phyloP scores from a whole-genome alignment of 208 protist genomes.

The Leishmania lainsoni region DNA sequence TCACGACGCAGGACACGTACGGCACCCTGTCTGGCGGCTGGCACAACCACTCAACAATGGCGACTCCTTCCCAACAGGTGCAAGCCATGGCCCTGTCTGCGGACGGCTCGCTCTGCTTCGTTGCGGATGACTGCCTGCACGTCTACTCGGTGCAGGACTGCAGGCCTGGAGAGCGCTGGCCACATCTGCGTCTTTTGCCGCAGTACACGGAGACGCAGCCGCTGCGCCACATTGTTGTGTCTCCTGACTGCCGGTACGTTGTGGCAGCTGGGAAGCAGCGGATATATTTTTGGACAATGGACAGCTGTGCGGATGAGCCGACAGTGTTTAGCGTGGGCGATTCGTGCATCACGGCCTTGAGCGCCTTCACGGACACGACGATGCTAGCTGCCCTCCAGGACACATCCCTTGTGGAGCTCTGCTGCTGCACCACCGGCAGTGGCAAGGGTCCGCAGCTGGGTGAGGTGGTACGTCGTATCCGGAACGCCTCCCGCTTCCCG shows the following conservation, averaged over 20 bases:
- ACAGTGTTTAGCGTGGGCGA: constrained; percentile 16
- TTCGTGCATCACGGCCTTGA: constrained; percentile 54
- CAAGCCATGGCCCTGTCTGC: constrained; percentile 52
- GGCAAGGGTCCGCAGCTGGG: constrained; percentile 7
- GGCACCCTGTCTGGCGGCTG: constrained; percentile 50
- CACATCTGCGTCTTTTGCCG: constrained; percentile 50
- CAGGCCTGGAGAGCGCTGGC: constrained; percentile 61
- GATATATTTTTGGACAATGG: constrained; percentile 74
- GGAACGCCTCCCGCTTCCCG: constrained; percentile 26
- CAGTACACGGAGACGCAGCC: constrained; percentile 52
- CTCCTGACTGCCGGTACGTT: constrained; percentile 36
- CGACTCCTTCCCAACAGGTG: constrained; percentile 62
- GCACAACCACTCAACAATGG: constrained; percentile 74
- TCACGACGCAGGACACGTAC: constrained; percentile 58
- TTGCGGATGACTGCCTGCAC: constrained; percentile 82
- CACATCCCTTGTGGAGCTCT: constrained; percentile 51
- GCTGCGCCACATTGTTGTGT: constrained; percentile 49
- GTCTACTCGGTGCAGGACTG: constrained; percentile 56
- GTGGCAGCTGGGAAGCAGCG: constrained; percentile 40
- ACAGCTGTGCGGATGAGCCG: constrained; percentile 15
- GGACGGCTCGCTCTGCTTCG: constrained; percentile 76
- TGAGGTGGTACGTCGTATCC: constrained; percentile 20
- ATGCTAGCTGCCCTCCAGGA: constrained; percentile 54
- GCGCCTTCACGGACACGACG: constrained; percentile 41
- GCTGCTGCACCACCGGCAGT: background rate